phyloP scores from a whole-genome alignment of 768 basidiomycete genomes.

The Lactarius evosmus region DNA sequence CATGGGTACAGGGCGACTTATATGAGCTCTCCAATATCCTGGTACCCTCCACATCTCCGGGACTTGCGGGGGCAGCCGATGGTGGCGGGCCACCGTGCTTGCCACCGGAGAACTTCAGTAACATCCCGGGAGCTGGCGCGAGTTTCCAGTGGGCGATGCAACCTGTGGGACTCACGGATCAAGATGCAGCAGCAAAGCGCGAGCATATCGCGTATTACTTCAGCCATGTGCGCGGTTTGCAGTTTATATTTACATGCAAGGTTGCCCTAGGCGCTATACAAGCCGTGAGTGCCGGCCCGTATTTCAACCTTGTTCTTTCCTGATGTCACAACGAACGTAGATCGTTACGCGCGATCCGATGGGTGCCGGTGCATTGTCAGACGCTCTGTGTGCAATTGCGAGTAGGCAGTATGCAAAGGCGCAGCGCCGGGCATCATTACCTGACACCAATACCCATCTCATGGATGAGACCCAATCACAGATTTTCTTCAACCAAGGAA shows the following conservation, averaged over 20 bases:
- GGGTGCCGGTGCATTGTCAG: constrained; percentile 19
- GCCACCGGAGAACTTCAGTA: constrained; percentile 21
- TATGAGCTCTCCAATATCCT: constrained; percentile 14
- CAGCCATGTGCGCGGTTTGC: constrained; percentile 61
- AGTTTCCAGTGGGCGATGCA: constrained; percentile 22
- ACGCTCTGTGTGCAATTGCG: constrained; percentile 27
- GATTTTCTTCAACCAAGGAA: constrained; percentile 26
- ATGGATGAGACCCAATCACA: constrained; percentile 23
- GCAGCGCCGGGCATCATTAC: constrained; percentile 20
- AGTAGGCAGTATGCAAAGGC: constrained; percentile 23
- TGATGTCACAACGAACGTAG: constrained; percentile 15
- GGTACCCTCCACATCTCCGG: constrained; percentile 6
- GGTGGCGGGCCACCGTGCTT: constrained; percentile 5
- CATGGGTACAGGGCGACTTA: constrained; percentile 13
- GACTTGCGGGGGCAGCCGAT: constrained; percentile 4
- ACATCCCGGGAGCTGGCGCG: constrained; percentile 16
- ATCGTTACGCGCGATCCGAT: constrained; percentile 21
- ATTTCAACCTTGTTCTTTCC: constrained; percentile 1
- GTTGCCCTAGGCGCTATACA: constrained; percentile 61
- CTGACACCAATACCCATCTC: constrained; percentile 10
- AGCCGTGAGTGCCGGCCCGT: constrained; percentile 46
- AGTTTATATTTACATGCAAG: constrained; percentile 63
- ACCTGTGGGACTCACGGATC: constrained; percentile 21
- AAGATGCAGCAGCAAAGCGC: constrained; percentile 21
- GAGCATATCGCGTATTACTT: constrained; percentile 65